A percentile compares a stretch with the other conserved stretches of the same genome.
These are phyloP conservation scores for Corchorus olitorius DNA, from an alignment of 345 rosid genomes.

Conservation along the genomic window DNA sequence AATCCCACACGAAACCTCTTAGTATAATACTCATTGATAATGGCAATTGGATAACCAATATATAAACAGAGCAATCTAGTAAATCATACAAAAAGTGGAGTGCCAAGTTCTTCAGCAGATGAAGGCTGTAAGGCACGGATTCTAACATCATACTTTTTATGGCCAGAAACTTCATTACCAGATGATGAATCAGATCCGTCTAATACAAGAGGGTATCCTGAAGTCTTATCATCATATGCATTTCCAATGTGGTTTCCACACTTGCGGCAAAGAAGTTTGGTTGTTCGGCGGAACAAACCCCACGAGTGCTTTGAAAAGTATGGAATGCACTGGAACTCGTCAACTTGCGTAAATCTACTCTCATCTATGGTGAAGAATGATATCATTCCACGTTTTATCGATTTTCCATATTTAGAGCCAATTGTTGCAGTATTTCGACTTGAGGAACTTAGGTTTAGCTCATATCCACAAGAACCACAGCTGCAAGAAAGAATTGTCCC, in stretches of 20 bases:
- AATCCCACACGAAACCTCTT: constrained; percentile 22
- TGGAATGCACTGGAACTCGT: constrained; percentile 86
- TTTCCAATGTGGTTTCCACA: constrained; percentile 78
- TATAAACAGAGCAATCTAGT: not conserved
- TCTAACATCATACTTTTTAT: constrained; percentile 64
- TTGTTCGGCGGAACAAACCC: constrained; percentile 69
- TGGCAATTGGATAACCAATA: constrained; percentile 5
- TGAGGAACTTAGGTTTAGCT: constrained; percentile 82
- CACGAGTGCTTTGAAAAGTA: constrained; percentile 59
- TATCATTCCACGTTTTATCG: constrained; percentile 87
- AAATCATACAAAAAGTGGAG: constrained; percentile 40
- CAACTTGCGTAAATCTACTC: constrained; percentile 81
- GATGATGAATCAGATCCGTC: constrained; percentile 52
- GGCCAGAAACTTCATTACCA: constrained; percentile 34
- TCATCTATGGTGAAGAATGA: constrained; percentile 81
- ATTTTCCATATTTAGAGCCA: constrained; percentile 89
- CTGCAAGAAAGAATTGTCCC: constrained; percentile 46
- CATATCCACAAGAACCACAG: constrained; percentile 93
- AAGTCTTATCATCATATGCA: constrained; percentile 55
- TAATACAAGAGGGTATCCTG: constrained; percentile 46
- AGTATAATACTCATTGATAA: constrained; percentile 4
- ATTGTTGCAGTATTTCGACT: constrained; percentile 81
- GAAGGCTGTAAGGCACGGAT: constrained; percentile 93
- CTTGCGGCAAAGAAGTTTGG: constrained; percentile 90
- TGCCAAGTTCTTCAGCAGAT: constrained; percentile 40